Base-by-base conservation (phyloP, 345 rosid genomes). In the Camelina neglecta region DNA sequence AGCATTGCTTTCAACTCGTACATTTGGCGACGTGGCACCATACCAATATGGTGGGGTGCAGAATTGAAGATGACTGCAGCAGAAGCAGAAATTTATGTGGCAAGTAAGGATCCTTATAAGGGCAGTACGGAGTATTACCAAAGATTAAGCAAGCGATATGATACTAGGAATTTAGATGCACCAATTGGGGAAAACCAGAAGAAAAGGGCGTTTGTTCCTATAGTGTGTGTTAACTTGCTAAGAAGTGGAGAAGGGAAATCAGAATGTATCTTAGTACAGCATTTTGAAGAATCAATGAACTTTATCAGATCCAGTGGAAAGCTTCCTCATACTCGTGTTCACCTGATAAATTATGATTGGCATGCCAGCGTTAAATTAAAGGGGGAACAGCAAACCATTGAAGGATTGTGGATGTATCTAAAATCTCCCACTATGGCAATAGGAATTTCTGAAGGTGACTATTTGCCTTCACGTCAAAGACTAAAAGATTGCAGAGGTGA, bases 31-130 rank as follows among this genome's bases (percentile, higher is more conserved):
- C 89, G 97, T 63, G 99, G 99, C 75, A 92, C 99, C 45, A 92
- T 92, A 50, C 97, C 99, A 15, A 92, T 95, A 35, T 95, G 99
- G 99, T 92, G 99, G 99, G 97, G 99, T 84, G 97, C 99, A 45
- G 97, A 95, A 69, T 69, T 95, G 73, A 95, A 92, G 84, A 81
- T 94, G 38, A 92, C 93, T 29, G 91, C 97, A 29, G 92, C 96
- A 59, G 99, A 95, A 83, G 99, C 99, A 65, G 99, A 92, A 78
- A 95, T 92, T 67, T 90, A 90, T 88, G 94, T 95, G 82, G 85
- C 96, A 55, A 90, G 86, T 76, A 84, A 65, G 62, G 96, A 89
- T 81, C 97, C 99, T 2, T 95, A 92, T 77, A 92, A 88, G 84
- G 97, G 99, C 77, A 95, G 99, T 69, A 59, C 84, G 20, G 84